Conservation (phyloP, 345 rosid genomes). For the Triadica sebifera region DNA sequence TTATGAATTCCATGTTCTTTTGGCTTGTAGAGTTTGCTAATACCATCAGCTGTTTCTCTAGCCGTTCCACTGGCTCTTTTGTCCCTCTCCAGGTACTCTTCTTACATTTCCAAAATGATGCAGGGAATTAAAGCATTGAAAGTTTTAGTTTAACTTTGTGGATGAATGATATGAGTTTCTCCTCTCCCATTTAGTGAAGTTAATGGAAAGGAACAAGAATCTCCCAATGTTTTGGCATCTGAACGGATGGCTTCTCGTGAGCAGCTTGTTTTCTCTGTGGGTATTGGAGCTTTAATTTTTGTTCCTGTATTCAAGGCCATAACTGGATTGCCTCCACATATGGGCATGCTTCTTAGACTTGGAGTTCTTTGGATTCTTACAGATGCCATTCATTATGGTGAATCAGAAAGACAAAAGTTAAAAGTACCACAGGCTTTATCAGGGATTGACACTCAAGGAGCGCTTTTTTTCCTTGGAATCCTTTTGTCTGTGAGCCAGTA, state of each 20-base stretch:
- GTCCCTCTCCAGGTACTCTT: conserved; percentile 78
- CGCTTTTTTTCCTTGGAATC: conserved; percentile 90
- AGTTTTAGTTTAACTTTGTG: conserved; percentile 9
- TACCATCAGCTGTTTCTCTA: conserved; percentile 80
- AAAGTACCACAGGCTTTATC: conserved; percentile 97
- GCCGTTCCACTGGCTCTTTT: conserved; percentile 80
- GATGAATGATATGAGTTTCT: conserved; percentile 27
- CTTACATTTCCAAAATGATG: conserved; percentile 23
- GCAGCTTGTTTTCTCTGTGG: conserved; percentile 75
- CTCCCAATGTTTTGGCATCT: conserved; percentile 60
- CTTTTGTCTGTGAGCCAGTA: conserved; percentile 92
- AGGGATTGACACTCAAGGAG: conserved; percentile 91
- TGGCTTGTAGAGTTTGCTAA: conserved; percentile 53
- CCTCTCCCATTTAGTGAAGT: conserved; percentile 62
- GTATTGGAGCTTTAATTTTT: conserved; percentile 81
- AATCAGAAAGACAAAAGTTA: conserved; percentile 79
- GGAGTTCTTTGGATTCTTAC: conserved; percentile 98
- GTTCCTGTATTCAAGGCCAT: conserved; percentile 91
- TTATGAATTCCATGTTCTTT: conserved; percentile 2
- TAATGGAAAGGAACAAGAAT: conserved; percentile 69
- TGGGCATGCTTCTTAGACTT: conserved; percentile 92
- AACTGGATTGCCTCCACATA: conserved; percentile 93
- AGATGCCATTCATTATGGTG: conserved; percentile 93
- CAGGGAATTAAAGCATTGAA: conserved; percentile 5
- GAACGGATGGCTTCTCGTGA: conserved; percentile 97